Evolutionary conservation across 2,329 filamentous ascomycete genomes (phyloP).

Genomic region (Cytospora leucostoma): DNA sequence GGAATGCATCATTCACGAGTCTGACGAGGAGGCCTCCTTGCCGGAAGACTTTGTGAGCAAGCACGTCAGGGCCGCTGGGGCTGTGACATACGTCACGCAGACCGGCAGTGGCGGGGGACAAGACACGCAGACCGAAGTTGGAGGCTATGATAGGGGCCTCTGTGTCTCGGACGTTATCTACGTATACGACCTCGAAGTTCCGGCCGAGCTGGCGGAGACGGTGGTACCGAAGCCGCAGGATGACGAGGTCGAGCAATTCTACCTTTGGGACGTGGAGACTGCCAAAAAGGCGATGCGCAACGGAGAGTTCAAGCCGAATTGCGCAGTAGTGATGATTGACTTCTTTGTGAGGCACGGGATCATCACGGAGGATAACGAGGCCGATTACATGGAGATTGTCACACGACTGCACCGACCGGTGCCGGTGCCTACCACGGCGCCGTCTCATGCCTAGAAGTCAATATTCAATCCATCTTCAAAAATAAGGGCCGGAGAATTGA

Average conservation of each 20-base stretch:
- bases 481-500: neutral
- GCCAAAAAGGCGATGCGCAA: constrained; percentile 62
- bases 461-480: no score
- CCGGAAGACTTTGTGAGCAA: constrained; percentile 58
- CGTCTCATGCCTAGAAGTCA: neutral
- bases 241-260: constrained; percentile 76
- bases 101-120: constrained; percentile 63
- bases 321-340: constrained; percentile 74
- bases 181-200: constrained; percentile 68
- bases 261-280: constrained; percentile 61
- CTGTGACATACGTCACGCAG: constrained; percentile 67
- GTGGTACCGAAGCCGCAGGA: constrained; percentile 69
- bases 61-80: constrained; percentile 55
- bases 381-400: constrained; percentile 69
- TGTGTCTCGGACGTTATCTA: constrained; percentile 70
- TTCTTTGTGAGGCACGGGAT: constrained; percentile 79
- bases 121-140: constrained; percentile 46
- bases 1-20: constrained; percentile 67
- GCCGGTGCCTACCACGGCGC: constrained; percentile 40
- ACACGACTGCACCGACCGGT: constrained; percentile 46
- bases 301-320: constrained; percentile 84
- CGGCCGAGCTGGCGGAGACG: constrained; percentile 45
- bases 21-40: constrained; percentile 70
- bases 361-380: constrained; percentile 71
- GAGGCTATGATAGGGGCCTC: constrained; percentile 61